A percentile compares a stretch with the other conserved stretches of the same genome.
Evolutionary conservation across 148 eudicot genomes (phyloP).

Genomic region (Silene uniflora): DNA sequence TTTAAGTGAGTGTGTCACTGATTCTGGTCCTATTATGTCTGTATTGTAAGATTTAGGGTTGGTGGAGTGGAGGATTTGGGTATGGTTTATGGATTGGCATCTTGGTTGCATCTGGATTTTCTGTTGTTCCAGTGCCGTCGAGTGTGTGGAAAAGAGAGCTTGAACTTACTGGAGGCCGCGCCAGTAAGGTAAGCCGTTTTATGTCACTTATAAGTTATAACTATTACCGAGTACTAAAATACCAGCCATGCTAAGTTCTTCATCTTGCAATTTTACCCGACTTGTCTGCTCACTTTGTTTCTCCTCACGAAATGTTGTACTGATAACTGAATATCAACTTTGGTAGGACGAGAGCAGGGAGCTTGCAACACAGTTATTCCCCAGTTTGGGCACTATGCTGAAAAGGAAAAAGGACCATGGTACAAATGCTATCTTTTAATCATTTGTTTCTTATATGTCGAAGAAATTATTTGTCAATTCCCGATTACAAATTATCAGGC

Average conservation of each 20-base stretch:
- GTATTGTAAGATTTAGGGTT: conserved; percentile 61
- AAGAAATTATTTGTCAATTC: too few relatives aligned
- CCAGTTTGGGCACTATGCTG: conserved; percentile 56
- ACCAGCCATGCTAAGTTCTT: neutral
- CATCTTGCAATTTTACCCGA: neutral
- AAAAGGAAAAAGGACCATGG: conserved; percentile 96
- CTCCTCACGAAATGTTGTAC: neutral
- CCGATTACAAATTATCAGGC: too few relatives aligned
- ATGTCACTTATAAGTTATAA: too few relatives aligned
- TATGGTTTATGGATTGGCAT: conserved; percentile 90
- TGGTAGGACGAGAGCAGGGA: conserved; percentile 88
- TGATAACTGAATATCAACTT: neutral
- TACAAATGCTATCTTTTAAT: conserved; percentile 19
- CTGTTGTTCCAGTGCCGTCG: conserved; percentile 86
- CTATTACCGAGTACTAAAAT: too few relatives aligned
- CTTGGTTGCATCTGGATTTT: conserved; percentile 85
- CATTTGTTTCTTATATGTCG: neutral
- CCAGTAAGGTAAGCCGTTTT: conserved; percentile 56
- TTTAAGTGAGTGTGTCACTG: neutral
- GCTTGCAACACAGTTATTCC: conserved; percentile 70
- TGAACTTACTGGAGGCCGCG: conserved; percentile 54
- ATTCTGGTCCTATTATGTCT: conserved; percentile 15
- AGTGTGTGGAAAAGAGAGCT: conserved; percentile 69
- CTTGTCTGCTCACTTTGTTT: neutral
- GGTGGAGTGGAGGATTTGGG: conserved; percentile 94